phyloP scores from a whole-genome alignment of 2,329 filamentous ascomycete genomes.

The Colletotrichum sidae region DNA sequence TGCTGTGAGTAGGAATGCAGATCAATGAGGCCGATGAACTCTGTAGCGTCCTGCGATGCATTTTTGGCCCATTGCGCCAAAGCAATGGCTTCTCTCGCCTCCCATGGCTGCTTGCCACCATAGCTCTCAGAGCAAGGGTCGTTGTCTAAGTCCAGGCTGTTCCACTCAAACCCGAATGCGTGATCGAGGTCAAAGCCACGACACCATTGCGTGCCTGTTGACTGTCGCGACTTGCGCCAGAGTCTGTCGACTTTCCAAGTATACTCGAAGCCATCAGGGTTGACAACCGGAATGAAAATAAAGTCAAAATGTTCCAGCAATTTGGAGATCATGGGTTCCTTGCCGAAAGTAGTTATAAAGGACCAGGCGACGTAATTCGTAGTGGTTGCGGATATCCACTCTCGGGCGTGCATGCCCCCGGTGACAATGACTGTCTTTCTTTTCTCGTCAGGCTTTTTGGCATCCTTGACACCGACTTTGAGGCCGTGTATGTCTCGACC shows the following conservation, averaged over 20 bases:
- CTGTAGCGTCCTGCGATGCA: slow-evolving; percentile 76
- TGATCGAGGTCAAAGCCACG: slow-evolving; percentile 90
- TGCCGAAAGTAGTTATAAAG: slow-evolving; percentile 85
- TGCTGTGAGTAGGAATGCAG: slow-evolving; percentile 96
- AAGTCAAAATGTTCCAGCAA: slow-evolving; percentile 88
- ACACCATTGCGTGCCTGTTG: slow-evolving; percentile 85
- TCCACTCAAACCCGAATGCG: slow-evolving; percentile 86
- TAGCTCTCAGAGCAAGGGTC: slow-evolving; percentile 95
- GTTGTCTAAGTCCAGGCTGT: slow-evolving; percentile 64
- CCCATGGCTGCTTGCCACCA: slow-evolving; percentile 84
- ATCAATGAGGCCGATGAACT: slow-evolving; percentile 88
- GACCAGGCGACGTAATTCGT: slow-evolving; percentile 93
- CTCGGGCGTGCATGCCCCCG: slow-evolving; percentile 90
- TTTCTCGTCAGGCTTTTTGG: slow-evolving; percentile 52
- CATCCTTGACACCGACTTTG: slow-evolving; percentile 71
- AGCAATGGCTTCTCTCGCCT: slow-evolving; percentile 80
- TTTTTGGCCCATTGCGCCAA: slow-evolving; percentile 87
- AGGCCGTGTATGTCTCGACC: slow-evolving; percentile 88
- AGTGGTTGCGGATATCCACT: slow-evolving; percentile 95
- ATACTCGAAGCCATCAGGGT: slow-evolving; percentile 95
- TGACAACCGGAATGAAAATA: slow-evolving; percentile 87
- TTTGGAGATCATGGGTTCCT: slow-evolving; percentile 76
- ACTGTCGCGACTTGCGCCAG: slow-evolving; percentile 94
- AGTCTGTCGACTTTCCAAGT: slow-evolving; percentile 92
- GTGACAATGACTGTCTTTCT: slow-evolving; percentile 83